These are phyloP conservation scores for Paramecium caudatum DNA, from an alignment of 73 alveolate genomes.

Conservation along the genomic window DNA sequence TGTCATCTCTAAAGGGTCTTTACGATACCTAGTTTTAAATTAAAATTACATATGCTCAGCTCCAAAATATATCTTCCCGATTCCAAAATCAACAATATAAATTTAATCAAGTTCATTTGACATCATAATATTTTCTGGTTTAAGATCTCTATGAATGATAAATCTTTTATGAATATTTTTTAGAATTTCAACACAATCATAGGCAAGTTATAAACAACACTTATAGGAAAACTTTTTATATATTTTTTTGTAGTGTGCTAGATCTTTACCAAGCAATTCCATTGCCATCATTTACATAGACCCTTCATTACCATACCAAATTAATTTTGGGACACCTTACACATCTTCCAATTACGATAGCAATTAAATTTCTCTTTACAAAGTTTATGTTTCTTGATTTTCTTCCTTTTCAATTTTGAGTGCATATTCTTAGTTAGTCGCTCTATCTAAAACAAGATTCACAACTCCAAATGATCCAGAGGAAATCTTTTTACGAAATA, in stretches of 20 bases:
- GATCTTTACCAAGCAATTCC: constrained; percentile 54
- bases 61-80: constrained; percentile 31
- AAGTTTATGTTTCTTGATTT: not conserved
- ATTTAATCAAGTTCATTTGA: constrained; percentile 24
- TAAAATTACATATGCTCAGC: constrained; percentile 10
- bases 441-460: not conserved
- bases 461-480: constrained; percentile 16
- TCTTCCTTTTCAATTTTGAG: not conserved
- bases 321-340: not conserved
- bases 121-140: constrained; percentile 49
- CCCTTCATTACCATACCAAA: not conserved
- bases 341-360: not conserved
- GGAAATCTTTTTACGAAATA: not conserved
- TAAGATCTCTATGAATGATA: constrained; percentile 51
- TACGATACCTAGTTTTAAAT: not conserved
- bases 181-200: constrained; percentile 49
- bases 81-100: constrained; percentile 28
- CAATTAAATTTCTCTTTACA: not conserved
- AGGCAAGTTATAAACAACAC: constrained; percentile 1
- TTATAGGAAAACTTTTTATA: constrained; percentile 17
- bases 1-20: constrained; percentile 41
- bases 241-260: not conserved
- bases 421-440: not conserved
- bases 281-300: constrained; percentile 14
- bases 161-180: constrained; percentile 26